Evolutionary conservation across 2,329 filamentous ascomycete species (phyloP), one percentile per base, ranked within the genome.

Genomic region (Aspergillus novofumigatus): DNA sequence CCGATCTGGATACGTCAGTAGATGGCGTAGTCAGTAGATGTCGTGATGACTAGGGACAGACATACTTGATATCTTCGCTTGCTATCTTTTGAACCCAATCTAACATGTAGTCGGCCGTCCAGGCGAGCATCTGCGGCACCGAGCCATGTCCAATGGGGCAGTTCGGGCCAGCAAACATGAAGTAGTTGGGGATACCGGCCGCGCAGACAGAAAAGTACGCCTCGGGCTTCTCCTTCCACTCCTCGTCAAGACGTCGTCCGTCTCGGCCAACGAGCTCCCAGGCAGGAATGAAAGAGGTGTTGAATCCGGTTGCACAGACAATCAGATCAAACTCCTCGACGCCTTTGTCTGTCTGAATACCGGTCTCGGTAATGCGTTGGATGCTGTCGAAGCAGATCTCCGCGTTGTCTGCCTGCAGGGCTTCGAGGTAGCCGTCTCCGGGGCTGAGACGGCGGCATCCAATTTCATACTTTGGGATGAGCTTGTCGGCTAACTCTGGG

Each of bases 271-370:
- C 62, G 1, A 76, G 53, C 14, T 69, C 63, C 57, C 69, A 78
- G 6, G 64, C 63, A 2, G 75, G 76, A 1, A 64, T 62, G 38
- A 72, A 77, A 9, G 67, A 68, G 8, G 73, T 71, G 57, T 78
- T 68, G 58, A 76, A 78, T 0, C 77, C 76, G 0, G 75, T 79
- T 7, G 74, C 73, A 58, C 73, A 77, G 48, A 77, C 57, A 51
- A 70, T 67, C 2, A 71, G 48, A 41, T 73, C 70, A 29, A 70
- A 61, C 38, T 70, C 59, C 20, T 64, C 59, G 4, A 56, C 49
- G 0, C 62, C 65, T 23, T 63, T 50, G n/a, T 47, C 26, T 2
- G 63, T 65, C 4, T 54, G 49, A 14, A 69, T 62, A 1, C 69
- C 69, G 1, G 26, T 54, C 3, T 55, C 42, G 0, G 64, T 70